Conservation (phyloP, 345 rosid species). For the Conringia planisiliqua region DNA sequence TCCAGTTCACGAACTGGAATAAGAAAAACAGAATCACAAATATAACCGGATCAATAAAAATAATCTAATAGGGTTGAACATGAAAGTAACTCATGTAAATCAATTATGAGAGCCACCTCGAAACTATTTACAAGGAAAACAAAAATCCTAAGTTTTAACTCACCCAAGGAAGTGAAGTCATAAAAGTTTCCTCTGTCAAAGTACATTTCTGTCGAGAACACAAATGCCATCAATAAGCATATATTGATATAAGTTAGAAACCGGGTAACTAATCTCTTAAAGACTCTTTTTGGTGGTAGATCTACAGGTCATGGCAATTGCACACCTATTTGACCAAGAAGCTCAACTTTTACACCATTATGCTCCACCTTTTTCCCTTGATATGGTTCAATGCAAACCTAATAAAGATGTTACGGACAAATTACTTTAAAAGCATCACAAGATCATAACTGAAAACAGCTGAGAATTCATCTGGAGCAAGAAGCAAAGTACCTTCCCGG, state of each 20-base stretch:
- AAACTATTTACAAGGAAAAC: background rate
- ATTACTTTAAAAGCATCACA: background rate
- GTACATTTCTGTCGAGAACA: conserved; percentile 70
- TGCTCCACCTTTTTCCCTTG: conserved; percentile 97
- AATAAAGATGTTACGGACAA: conserved; percentile 2
- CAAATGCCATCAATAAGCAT: conserved; percentile 14
- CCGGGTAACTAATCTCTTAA: background rate
- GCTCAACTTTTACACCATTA: conserved; percentile 92
- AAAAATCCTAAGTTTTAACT: conserved; percentile 31
- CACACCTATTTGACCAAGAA: conserved; percentile 95
- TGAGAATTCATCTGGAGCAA: background rate
- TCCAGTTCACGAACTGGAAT: conserved; percentile 90
- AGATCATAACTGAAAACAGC: background rate
- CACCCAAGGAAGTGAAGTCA: conserved; percentile 95
- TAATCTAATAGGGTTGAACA: background rate
- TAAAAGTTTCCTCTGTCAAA: conserved; percentile 96
- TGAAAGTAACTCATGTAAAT: background rate
- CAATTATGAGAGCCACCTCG: background rate
- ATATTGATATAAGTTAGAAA: conserved; percentile 1
- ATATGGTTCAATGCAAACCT: conserved; percentile 83
- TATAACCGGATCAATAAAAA: background rate
- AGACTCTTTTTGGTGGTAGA: background rate
- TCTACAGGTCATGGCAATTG: background rate
- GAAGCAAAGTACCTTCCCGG: conserved; percentile 63
- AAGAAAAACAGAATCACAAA: background rate